A percentile compares a stretch with the other conserved stretches of the same genome.
Conservation (phyloP, 1,284 basidiomycete genomes). For the Cutaneotrichosporon sp. region DNA sequence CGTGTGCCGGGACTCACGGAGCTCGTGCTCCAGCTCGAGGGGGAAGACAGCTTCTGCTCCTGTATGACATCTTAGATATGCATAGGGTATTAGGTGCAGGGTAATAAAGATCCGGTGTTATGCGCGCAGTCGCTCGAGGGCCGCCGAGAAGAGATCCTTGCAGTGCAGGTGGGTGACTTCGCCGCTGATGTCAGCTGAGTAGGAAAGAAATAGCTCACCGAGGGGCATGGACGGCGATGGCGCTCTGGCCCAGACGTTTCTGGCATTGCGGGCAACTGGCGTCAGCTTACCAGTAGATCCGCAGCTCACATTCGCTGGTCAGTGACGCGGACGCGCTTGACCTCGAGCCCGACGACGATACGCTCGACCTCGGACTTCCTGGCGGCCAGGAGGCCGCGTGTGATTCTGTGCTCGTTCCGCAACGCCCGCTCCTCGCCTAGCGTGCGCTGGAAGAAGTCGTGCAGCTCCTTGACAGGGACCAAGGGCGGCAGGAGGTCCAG, state of each 20-base stretch:
- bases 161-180: constrained; percentile 94
- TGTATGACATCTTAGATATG: constrained; percentile 51
- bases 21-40: constrained; percentile 76
- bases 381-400: constrained; percentile 11
- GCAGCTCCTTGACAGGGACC: constrained; percentile 63
- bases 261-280: constrained; percentile 88
- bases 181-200: constrained; percentile 48
- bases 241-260: constrained; percentile 87
- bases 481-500: constrained; percentile 82
- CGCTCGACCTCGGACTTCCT: constrained; percentile 64
- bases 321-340: constrained; percentile 78
- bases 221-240: constrained; percentile 88
- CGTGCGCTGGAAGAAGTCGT: constrained; percentile 71
- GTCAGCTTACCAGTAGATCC: not conserved
- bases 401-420: constrained; percentile 18
- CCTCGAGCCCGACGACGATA: constrained; percentile 67
- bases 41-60: constrained; percentile 44
- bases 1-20: constrained; percentile 76
- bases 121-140: constrained; percentile 25
- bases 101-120: not conserved
- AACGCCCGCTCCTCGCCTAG: constrained; percentile 50
- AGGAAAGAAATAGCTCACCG: constrained; percentile 33
- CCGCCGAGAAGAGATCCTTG: constrained; percentile 66
- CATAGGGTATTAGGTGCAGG: constrained; percentile 8
- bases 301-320: constrained; percentile 76